A percentile compares a stretch with the other conserved stretches of the same genome.
phyloP scores from a whole-genome alignment of 2,329 filamentous ascomycete species.

The Colletotrichum cereale region DNA sequence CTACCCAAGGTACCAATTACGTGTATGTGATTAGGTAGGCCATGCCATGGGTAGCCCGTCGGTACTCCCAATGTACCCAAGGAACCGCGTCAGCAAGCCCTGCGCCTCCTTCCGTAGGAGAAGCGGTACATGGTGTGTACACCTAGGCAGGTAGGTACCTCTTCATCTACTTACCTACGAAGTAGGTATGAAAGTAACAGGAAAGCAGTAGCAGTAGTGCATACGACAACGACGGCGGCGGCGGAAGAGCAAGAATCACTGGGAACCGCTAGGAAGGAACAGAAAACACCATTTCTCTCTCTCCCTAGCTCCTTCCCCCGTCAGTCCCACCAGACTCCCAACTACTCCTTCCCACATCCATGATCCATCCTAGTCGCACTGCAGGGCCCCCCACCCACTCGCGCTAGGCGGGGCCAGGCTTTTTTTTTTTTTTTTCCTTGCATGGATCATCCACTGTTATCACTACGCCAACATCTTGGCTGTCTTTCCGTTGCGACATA shows the following conservation, averaged over 20 bases:
- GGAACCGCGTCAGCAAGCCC: constrained; percentile 17
- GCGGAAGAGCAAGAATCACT: constrained; percentile 1
- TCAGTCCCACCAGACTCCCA: background rate
- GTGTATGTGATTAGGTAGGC: no score
- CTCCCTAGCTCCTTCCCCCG: background rate
- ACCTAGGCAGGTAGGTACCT: no score
- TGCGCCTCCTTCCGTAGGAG: constrained; percentile 12
- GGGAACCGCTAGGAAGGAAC: constrained; percentile 26
- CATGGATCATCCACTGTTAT: constrained; percentile 38
- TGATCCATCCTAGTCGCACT: background rate
- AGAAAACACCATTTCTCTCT: constrained; percentile 1
- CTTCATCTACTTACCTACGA: no score
- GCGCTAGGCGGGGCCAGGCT: constrained; percentile 35
- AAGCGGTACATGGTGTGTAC: background rate
- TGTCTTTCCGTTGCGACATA: constrained; percentile 29
- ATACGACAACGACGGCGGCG: background rate
- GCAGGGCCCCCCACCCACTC: constrained; percentile 17
- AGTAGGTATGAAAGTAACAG: no score
- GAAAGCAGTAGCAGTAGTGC: no score
- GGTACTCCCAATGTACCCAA: constrained; percentile 30
- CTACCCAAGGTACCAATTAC: no score
- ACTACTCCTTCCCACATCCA: background rate
- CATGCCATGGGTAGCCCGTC: background rate
- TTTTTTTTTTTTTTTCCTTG: constrained; percentile 34
- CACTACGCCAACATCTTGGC: constrained; percentile 37